Conservation (phyloP, 306 rosid species). For the Heteromeles arbutifolia region DNA sequence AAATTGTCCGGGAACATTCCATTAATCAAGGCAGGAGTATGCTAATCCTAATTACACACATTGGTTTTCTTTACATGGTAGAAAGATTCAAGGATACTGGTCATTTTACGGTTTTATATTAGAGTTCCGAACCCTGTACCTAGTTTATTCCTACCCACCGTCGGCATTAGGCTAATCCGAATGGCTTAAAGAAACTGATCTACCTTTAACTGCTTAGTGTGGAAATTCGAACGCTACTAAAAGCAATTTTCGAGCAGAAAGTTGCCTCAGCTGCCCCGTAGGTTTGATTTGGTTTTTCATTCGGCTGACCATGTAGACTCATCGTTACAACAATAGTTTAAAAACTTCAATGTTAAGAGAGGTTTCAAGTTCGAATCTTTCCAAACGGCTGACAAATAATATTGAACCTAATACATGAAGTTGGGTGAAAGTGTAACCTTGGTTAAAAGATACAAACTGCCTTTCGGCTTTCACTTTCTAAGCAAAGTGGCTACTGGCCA, state of each 20-base stretch:
- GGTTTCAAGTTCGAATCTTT: neutral
- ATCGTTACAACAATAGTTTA: neutral
- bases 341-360: neutral
- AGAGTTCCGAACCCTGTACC: no score
- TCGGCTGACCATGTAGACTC: neutral
- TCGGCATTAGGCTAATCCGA: no score
- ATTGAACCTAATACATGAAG: neutral
- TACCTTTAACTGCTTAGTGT: no score
- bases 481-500: conserved; percentile 1
- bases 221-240: no score
- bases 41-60: conserved; percentile 11
- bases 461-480: neutral
- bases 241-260: no score
- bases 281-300: neutral
- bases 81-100: no score
- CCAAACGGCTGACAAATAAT: neutral
- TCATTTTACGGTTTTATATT: no score
- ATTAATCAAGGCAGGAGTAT: conserved; percentile 47
- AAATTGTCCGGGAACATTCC: conserved; percentile 11
- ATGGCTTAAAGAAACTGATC: no score
- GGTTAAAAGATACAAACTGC: neutral
- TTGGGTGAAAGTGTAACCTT: neutral
- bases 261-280: no score
- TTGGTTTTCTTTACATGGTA: neutral
- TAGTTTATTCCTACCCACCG: no score